phyloP scores from a whole-genome alignment of 352 stramenopile genomes.

The Phytophthora foliorum region DNA sequence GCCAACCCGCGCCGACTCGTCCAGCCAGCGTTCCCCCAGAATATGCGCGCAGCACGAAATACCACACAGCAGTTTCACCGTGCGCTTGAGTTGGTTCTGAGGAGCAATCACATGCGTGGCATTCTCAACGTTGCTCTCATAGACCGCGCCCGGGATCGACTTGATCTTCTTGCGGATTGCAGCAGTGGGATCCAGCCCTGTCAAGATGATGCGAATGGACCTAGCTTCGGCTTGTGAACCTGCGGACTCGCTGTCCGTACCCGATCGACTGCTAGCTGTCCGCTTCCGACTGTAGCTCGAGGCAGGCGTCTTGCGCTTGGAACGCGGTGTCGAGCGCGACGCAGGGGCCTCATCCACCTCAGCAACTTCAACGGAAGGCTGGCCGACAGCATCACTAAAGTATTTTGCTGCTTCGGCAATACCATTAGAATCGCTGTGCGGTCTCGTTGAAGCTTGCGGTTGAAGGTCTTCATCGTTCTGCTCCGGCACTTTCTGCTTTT shows the following conservation, averaged over 20 bases:
- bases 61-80: slow-evolving; percentile 67
- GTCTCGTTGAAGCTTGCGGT: neutral
- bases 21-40: slow-evolving; percentile 56
- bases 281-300: slow-evolving; percentile 21
- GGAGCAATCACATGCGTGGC: slow-evolving; percentile 64
- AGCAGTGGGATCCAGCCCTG: slow-evolving; percentile 51
- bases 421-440: neutral
- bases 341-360: neutral
- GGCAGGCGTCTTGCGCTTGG: slow-evolving; percentile 3
- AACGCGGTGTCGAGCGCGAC: neutral
- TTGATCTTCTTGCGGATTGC: slow-evolving; percentile 56
- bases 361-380: neutral
- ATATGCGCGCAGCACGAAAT: slow-evolving; percentile 68
- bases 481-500: neutral
- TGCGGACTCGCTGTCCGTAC: slow-evolving; percentile 23
- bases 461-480: slow-evolving; percentile 1
- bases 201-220: slow-evolving; percentile 56
- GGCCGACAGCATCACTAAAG: neutral
- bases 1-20: slow-evolving; percentile 47
- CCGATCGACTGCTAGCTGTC: slow-evolving; percentile 12
- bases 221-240: slow-evolving; percentile 21
- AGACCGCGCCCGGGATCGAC: slow-evolving; percentile 48
- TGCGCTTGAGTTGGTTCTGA: slow-evolving; percentile 56
- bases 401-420: neutral
- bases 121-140: slow-evolving; percentile 53